Evolutionary conservation across 768 basidiomycete species (phyloP).

Genomic region (Piloderma croceum): DNA sequence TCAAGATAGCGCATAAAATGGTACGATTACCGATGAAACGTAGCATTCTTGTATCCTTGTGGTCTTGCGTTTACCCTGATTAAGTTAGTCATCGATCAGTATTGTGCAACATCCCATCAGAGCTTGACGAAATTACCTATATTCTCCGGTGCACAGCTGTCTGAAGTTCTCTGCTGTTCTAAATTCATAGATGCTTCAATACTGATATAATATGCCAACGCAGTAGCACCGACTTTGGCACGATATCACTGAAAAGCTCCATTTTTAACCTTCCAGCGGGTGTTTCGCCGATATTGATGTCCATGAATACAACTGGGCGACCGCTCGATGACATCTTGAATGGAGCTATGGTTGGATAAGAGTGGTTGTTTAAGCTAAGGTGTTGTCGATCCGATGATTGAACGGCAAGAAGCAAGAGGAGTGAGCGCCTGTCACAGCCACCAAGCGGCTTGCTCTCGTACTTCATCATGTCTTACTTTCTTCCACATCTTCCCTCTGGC

Average conservation of each 20-base stretch:
- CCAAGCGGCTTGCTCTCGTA: background rate
- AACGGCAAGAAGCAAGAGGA: too few relatives aligned
- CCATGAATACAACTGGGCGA: constrained; percentile 95
- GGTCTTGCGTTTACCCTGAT: constrained; percentile 74
- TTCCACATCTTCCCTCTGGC: constrained; percentile 82
- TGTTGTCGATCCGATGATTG: too few relatives aligned
- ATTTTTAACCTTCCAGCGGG: constrained; percentile 94
- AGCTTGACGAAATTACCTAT: too few relatives aligned
- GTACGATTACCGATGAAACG: constrained; percentile 71
- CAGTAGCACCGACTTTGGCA: constrained; percentile 63
- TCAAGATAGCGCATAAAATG: constrained; percentile 16
- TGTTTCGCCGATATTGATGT: constrained; percentile 93
- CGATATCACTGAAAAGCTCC: constrained; percentile 94
- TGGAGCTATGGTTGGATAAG: too few relatives aligned
- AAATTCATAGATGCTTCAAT: constrained; percentile 3
- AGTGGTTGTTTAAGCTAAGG: too few relatives aligned
- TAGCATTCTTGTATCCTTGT: constrained; percentile 88
- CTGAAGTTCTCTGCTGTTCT: constrained; percentile 98
- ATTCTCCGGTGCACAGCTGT: constrained; percentile 97
- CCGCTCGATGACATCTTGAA: constrained; percentile 47
- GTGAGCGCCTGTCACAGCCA: too few relatives aligned
- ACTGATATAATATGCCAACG: constrained; percentile 4
- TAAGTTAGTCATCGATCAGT: too few relatives aligned
- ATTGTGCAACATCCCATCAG: too few relatives aligned
- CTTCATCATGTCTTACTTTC: constrained; percentile 74